phyloP scores from a whole-genome alignment of 306 rosid genomes.

The Vigna reflexopilosa region DNA sequence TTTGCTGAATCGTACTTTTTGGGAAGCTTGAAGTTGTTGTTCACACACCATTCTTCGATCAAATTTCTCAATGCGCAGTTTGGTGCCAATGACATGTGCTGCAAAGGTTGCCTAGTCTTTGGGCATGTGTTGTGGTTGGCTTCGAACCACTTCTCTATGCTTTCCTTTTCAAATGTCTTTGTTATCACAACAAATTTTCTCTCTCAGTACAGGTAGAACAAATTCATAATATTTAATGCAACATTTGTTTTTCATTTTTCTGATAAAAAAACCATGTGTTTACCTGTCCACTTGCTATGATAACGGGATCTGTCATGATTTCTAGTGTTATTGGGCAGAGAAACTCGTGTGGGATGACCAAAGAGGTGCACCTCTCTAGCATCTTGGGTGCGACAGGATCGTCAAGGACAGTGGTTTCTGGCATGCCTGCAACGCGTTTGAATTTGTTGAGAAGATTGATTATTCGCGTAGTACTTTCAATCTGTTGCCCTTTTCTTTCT shows the following conservation, averaged over 20 bases:
- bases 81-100: slow-evolving; percentile 49
- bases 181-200: not conserved
- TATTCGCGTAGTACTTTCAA: slow-evolving; percentile 63
- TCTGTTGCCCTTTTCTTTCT: slow-evolving; percentile 63
- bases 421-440: slow-evolving; percentile 66
- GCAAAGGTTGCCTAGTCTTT: slow-evolving; percentile 48
- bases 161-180: slow-evolving; percentile 86
- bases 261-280: slow-evolving; percentile 5
- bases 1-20: slow-evolving; percentile 46
- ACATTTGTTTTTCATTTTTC: too few relatives aligned
- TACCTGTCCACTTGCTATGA: slow-evolving; percentile 92
- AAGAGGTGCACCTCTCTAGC: slow-evolving; percentile 60
- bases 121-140: slow-evolving; percentile 65
- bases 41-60: slow-evolving; percentile 74
- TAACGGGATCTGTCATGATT: slow-evolving; percentile 92
- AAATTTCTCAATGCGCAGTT: slow-evolving; percentile 61
- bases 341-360: slow-evolving; percentile 85
- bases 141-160: slow-evolving; percentile 85
- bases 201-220: slow-evolving; percentile 7
- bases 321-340: slow-evolving; percentile 89
- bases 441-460: slow-evolving; percentile 68
- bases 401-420: slow-evolving; percentile 51
- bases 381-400: slow-evolving; percentile 55
- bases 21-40: slow-evolving; percentile 64
- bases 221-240: too few relatives aligned